Conservation (phyloP, 2,329 filamentous ascomycete genomes). For the Phoma sp. region DNA sequence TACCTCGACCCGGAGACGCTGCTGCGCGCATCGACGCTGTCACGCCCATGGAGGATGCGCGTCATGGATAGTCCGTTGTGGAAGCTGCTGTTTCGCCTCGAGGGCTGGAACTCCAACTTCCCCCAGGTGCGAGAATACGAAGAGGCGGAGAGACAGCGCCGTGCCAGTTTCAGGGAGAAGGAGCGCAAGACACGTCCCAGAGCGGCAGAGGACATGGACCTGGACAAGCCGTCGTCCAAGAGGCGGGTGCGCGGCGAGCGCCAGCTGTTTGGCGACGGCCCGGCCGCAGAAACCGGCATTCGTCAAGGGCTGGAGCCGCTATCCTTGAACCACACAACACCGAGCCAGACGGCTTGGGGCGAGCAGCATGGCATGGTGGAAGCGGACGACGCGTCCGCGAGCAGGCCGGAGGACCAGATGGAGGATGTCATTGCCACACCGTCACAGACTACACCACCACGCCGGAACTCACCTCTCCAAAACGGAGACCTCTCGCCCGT, state of each 20-base stretch:
- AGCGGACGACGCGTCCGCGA: slow-evolving; percentile 48
- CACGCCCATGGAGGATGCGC: slow-evolving; percentile 79
- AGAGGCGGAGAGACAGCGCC: slow-evolving; percentile 55
- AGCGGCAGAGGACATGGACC: slow-evolving; percentile 55
- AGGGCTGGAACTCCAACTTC: slow-evolving; percentile 81
- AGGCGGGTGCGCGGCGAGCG: slow-evolving; percentile 56
- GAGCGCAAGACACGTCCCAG: slow-evolving; percentile 55
- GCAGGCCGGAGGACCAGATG: slow-evolving; percentile 45
- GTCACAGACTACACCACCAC: slow-evolving; percentile 22
- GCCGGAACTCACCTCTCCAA: slow-evolving; percentile 22
- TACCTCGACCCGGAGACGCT: slow-evolving; percentile 84
- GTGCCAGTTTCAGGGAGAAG: slow-evolving; percentile 45
- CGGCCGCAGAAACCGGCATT: slow-evolving; percentile 29
- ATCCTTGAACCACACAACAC: slow-evolving; percentile 26
- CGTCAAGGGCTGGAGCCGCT: slow-evolving; percentile 29
- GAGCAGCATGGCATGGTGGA: slow-evolving; percentile 58
- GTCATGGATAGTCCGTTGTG: slow-evolving; percentile 85
- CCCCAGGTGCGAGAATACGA: slow-evolving; percentile 72
- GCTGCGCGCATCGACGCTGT: slow-evolving; percentile 78
- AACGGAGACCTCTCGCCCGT: slow-evolving; percentile 13
- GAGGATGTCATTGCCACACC: slow-evolving; percentile 41
- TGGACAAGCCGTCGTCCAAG: slow-evolving; percentile 59
- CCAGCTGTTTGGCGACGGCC: slow-evolving; percentile 50
- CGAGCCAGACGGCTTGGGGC: slow-evolving; percentile 46
- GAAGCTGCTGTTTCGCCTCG: slow-evolving; percentile 79